Base-by-base conservation (phyloP, 805 yeast genomes). In the Pachysolen tannophilus region DNA sequence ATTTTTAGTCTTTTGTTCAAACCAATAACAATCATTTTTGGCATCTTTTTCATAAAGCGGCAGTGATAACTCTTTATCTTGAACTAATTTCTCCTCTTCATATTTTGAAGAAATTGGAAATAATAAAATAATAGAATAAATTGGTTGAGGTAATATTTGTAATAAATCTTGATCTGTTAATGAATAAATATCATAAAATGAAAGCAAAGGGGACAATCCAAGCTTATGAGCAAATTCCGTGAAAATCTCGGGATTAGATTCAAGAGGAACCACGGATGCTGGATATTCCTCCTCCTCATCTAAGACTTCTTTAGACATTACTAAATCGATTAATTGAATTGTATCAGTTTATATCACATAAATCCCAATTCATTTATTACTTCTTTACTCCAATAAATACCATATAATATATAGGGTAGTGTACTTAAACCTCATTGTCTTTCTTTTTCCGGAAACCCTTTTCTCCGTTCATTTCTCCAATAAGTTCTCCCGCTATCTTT, bases 231-330 rank as follows among this genome's bases (percentile, higher is more conserved):
- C 82, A 46, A 86, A 77, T 1, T 62, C 62, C 7, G 82, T 73
- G 61, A 90, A 88, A 6, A 90, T 75, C 8, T 69, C 80, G 0
- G 98, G 98, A 47, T 87, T 85, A 6, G 94, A 83, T 53, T 92
- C 98, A 23, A 90, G 60, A 3, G 97, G 97, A 9, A 87, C 77
- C 11, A 84, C 90, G 10, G 78, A 46, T n/a, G 37, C 8, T n/a
- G n/a, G n/a, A n/a, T n/a, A n/a, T n/a, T n/a, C n/a, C n/a, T n/a
- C n/a, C n/a, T n/a, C n/a, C n/a, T n/a, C n/a, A n/a, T n/a, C n/a
- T n/a, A n/a, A n/a, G n/a, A n/a, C n/a, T n/a, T n/a, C n/a, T n/a
- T n/a, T n/a, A n/a, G n/a, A n/a, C n/a, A n/a, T n/a, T n/a, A n/a
- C n/a, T n/a, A n/a, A n/a, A n/a, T n/a, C n/a, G n/a, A n/a, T n/a